phyloP scores from a whole-genome alignment of 2,329 filamentous ascomycete genomes.

The Trichophyton mentagrophytes region DNA sequence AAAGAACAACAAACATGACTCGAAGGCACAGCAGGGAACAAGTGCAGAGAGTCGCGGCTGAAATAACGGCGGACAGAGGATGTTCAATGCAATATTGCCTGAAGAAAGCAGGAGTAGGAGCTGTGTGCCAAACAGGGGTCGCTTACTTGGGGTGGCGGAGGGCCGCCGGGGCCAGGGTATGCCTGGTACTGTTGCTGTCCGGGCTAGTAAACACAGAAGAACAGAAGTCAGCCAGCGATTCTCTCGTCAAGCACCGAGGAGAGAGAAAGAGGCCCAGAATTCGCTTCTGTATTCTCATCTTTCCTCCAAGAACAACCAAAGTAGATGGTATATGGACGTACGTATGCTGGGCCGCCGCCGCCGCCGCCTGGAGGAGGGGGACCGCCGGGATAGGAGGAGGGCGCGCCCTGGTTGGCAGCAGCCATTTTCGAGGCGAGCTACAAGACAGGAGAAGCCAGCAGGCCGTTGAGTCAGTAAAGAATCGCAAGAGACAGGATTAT shows the following conservation, averaged over 20 bases:
- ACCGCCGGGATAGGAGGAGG: constrained; percentile 19
- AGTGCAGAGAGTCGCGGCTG: background rate
- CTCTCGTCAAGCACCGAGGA: background rate
- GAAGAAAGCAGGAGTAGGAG: background rate
- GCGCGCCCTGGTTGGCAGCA: constrained; percentile 26
- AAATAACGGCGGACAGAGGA: constrained; percentile 13
- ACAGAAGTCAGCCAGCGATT: background rate
- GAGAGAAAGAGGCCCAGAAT: background rate
- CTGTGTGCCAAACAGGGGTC: background rate
- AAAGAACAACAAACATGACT: background rate
- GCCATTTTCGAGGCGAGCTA: constrained; percentile 26
- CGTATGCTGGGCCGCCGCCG: constrained; percentile 34
- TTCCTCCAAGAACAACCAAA: background rate
- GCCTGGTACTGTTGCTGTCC: constrained; percentile 14
- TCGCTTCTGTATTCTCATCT: background rate
- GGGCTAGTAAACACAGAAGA: constrained; percentile 9
- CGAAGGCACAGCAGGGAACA: background rate
- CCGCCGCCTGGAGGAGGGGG: constrained; percentile 20
- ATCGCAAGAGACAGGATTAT: background rate
- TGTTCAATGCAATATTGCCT: constrained; percentile 11
- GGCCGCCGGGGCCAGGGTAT: constrained; percentile 5
- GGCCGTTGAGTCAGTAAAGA: background rate
- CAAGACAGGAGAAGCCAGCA: background rate
- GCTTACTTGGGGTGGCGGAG: constrained; percentile 3
- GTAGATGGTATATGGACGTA: constrained; percentile 30